Evolutionary conservation across 768 basidiomycete genomes (phyloP).

Genomic region (Mycena crocata): DNA sequence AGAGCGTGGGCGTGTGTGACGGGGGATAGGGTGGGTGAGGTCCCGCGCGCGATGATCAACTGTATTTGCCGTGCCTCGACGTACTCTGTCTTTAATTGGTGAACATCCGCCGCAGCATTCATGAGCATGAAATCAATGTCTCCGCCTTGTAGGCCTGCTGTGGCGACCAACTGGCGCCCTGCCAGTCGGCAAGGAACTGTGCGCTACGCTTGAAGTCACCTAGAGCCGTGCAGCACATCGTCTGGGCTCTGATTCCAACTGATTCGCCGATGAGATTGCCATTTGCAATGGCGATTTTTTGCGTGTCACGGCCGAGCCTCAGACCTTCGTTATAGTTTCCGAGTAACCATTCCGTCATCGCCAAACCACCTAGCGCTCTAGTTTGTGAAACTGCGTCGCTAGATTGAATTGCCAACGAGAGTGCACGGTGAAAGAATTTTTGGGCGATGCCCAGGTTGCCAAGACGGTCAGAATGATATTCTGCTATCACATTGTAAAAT

Average conservation of each 20-base stretch:
- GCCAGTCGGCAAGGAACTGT: background rate
- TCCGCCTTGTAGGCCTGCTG: background rate
- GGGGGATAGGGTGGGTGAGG: background rate
- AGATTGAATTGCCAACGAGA: background rate
- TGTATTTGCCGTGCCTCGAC: background rate
- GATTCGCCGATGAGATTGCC: background rate
- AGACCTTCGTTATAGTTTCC: background rate
- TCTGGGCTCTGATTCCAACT: background rate
- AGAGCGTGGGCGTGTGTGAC: background rate
- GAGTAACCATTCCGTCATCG: background rate
- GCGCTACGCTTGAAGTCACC: background rate
- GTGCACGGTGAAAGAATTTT: background rate
- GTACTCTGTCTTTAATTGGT: slow-evolving; percentile 7
- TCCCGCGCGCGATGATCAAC: background rate
- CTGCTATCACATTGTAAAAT: background rate
- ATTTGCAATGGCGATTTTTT: background rate
- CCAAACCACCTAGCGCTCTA: slow-evolving; percentile 1
- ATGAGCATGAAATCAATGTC: background rate
- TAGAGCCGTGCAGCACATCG: slow-evolving; percentile 6
- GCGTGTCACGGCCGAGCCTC: background rate
- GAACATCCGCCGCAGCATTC: background rate
- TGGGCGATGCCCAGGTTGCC: background rate
- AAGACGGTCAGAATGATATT: background rate
- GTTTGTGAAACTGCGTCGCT: background rate
- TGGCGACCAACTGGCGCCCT: background rate